phyloP scores from a whole-genome alignment of 2,329 filamentous ascomycete species.

The Calonectria hawksworthii region DNA sequence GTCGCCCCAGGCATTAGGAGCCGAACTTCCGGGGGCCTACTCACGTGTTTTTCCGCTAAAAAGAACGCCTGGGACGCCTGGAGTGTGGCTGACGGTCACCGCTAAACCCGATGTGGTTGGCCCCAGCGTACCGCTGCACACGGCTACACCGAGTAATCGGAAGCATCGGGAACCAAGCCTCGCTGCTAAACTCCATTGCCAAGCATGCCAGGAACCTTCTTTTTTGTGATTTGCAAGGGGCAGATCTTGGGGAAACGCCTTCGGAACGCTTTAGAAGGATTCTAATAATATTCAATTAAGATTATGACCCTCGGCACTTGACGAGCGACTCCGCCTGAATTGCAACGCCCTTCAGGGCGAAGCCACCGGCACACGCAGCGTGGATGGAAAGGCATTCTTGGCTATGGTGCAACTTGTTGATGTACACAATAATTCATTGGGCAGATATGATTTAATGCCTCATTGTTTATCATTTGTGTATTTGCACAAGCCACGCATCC shows the following conservation, averaged over 20 bases:
- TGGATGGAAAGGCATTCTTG: background rate
- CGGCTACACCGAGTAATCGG: background rate
- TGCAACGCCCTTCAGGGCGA: background rate
- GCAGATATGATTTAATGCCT: background rate
- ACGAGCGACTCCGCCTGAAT: background rate
- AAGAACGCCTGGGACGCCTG: constrained; percentile 1
- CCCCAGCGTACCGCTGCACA: background rate
- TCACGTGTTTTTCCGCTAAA: background rate
- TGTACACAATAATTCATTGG: background rate
- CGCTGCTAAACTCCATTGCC: background rate
- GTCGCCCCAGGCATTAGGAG: background rate
- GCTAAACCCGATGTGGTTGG: background rate
- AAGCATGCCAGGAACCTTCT: background rate
- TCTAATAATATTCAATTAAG: constrained; percentile 9
- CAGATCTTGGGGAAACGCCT: background rate
- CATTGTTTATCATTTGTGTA: background rate
- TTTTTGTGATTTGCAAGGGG: constrained; percentile 1
- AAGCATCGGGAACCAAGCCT: background rate
- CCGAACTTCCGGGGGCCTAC: background rate
- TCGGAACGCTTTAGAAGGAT: background rate
- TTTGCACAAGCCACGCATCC: background rate
- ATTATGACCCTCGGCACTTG: background rate
- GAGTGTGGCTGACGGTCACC: background rate
- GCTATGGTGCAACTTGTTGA: background rate
- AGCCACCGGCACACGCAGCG: background rate